Percentiles rank a stretch among this genome's conserved stretches.
These are phyloP conservation scores for Adansonia madagascariensis DNA, from an alignment of 441 rosid species.

Conservation along the genomic window DNA sequence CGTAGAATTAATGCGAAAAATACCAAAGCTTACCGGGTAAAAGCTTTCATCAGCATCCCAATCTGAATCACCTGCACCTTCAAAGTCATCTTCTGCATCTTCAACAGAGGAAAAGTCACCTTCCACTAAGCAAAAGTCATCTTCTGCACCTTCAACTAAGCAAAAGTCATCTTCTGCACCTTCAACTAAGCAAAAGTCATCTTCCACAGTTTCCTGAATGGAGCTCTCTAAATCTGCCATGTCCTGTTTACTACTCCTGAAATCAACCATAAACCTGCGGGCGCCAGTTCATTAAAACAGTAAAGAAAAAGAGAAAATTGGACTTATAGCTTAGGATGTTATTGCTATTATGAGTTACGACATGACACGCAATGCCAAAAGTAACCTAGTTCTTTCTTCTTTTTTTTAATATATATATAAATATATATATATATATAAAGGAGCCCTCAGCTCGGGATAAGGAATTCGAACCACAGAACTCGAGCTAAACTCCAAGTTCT, in stretches of 20 bases:
- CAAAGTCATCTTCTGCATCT: too few relatives aligned
- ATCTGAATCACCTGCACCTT: neutral
- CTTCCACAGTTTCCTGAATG: neutral
- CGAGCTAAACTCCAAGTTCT: too few relatives aligned
- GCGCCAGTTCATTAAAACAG: neutral
- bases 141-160: neutral
- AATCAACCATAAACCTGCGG: slow-evolving; percentile 20
- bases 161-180: neutral
- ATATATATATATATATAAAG: too few relatives aligned
- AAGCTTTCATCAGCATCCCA: neutral
- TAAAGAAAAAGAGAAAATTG: neutral
- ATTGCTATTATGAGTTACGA: too few relatives aligned
- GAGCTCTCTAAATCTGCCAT: neutral
- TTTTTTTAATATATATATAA: too few relatives aligned
- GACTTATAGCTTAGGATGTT: neutral
- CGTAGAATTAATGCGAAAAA: neutral
- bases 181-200: neutral
- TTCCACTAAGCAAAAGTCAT: neutral
- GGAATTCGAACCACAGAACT: too few relatives aligned
- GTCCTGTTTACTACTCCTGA: neutral
- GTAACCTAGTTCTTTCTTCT: too few relatives aligned
- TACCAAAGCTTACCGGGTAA: neutral
- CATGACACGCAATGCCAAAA: neutral
- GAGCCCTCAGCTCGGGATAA: too few relatives aligned
- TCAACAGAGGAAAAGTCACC: neutral